Percentiles rank a stretch among this genome's conserved stretches.
Conservation (phyloP, 2,329 filamentous ascomycete genomes). For the Verticillium dahliae region DNA sequence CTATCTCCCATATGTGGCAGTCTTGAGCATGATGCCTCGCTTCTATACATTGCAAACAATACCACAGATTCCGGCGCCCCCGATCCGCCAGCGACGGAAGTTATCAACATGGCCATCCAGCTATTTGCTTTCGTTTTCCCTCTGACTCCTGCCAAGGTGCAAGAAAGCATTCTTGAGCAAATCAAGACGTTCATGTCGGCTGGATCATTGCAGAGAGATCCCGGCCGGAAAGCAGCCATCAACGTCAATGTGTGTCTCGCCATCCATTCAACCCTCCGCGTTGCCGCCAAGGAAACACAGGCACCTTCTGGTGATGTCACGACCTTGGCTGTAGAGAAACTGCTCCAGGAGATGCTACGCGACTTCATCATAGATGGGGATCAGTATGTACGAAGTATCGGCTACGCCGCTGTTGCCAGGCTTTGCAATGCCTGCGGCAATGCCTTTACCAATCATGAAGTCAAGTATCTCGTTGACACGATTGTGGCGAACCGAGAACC, state of each 20-base stretch:
- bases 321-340: slow-evolving; percentile 69
- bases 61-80: slow-evolving; percentile 38
- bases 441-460: slow-evolving; percentile 78
- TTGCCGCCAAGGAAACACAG: slow-evolving; percentile 73
- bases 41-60: slow-evolving; percentile 60
- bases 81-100: slow-evolving; percentile 83
- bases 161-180: slow-evolving; percentile 93
- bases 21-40: slow-evolving; percentile 81
- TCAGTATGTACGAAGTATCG: slow-evolving; percentile 76
- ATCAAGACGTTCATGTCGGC: slow-evolving; percentile 84
- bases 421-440: slow-evolving; percentile 83
- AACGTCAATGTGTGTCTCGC: slow-evolving; percentile 84
- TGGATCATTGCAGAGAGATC: slow-evolving; percentile 72
- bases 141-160: slow-evolving; percentile 81
- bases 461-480: slow-evolving; percentile 87
- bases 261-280: slow-evolving; percentile 71
- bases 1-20: slow-evolving; percentile 73
- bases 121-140: slow-evolving; percentile 89
- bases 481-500: slow-evolving; percentile 93
- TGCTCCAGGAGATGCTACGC: slow-evolving; percentile 69
- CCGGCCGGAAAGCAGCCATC: slow-evolving; percentile 83
- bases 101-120: slow-evolving; percentile 89
- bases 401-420: slow-evolving; percentile 77
- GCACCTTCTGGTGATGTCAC: slow-evolving; percentile 68
- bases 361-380: slow-evolving; percentile 78